A percentile compares a stretch with the other conserved stretches of the same genome.
Conservation (phyloP, 305 asterid species). For the Plantago rigida region DNA sequence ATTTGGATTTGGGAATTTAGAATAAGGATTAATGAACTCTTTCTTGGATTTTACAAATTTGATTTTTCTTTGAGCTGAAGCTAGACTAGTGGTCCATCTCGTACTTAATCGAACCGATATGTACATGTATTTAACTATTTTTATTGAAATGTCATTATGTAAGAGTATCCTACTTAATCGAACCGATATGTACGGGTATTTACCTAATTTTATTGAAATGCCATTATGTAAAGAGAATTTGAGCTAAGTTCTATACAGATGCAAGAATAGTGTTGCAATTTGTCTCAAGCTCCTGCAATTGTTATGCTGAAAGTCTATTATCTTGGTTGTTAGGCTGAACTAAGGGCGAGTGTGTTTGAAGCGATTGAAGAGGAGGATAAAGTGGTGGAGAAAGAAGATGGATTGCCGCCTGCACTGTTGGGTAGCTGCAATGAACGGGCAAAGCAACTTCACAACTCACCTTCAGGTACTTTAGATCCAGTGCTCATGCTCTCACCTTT, state of each 20-base stretch:
- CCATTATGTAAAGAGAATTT: background rate
- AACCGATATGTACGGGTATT: background rate
- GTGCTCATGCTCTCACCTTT: background rate
- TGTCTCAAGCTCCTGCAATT: background rate
- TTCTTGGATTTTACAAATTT: background rate
- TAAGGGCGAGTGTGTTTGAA: slow-evolving; percentile 92
- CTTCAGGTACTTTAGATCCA: slow-evolving; percentile 48
- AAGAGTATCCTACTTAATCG: background rate
- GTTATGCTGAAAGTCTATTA: slow-evolving; percentile 21
- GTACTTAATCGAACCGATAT: background rate
- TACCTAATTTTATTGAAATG: background rate
- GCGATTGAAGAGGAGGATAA: slow-evolving; percentile 93
- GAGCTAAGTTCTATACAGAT: background rate
- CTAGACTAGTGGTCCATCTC: background rate
- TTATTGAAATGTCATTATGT: background rate
- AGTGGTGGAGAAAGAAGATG: slow-evolving; percentile 65
- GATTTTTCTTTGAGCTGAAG: background rate
- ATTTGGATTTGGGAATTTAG: no score
- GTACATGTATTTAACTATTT: background rate
- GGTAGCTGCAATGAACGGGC: slow-evolving; percentile 98
- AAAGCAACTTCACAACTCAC: slow-evolving; percentile 79
- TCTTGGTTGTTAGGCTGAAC: slow-evolving; percentile 56
- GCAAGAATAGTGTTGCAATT: background rate
- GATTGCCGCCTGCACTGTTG: slow-evolving; percentile 75
- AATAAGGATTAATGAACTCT: no score